Conservation (phyloP, 768 basidiomycete species). For the Tricholoma hemisulphureum region DNA sequence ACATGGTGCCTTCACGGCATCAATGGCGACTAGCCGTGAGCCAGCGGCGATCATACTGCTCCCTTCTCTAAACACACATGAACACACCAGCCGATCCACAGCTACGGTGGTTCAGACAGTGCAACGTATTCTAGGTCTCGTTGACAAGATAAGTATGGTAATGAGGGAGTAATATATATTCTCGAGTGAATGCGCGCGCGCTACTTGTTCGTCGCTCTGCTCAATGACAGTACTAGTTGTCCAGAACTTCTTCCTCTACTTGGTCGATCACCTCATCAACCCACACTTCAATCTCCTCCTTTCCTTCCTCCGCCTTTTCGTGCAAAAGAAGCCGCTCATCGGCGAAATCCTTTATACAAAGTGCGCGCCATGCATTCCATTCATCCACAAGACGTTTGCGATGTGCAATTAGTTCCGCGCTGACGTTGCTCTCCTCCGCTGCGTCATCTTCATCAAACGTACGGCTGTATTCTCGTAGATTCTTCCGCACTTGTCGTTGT, state of each 20-base stretch:
- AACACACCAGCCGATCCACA: too few relatives aligned
- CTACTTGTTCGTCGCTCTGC: too few relatives aligned
- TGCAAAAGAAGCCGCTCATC: slow-evolving; percentile 12
- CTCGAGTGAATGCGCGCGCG: too few relatives aligned
- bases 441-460: slow-evolving; percentile 97
- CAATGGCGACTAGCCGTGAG: too few relatives aligned
- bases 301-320: slow-evolving; percentile 43
- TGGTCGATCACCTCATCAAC: slow-evolving; percentile 92
- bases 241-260: slow-evolving; percentile 75
- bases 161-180: too few relatives aligned
- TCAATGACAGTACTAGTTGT: too few relatives aligned
- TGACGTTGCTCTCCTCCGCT: slow-evolving; percentile 90
- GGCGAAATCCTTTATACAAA: slow-evolving; percentile 39
- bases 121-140: too few relatives aligned
- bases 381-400: slow-evolving; percentile 93
- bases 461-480: slow-evolving; percentile 87
- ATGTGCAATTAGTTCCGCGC: slow-evolving; percentile 87
- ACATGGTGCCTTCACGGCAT: too few relatives aligned
- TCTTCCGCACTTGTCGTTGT: slow-evolving; percentile 82
- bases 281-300: slow-evolving; percentile 93
- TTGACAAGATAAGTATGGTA: too few relatives aligned
- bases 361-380: slow-evolving; percentile 95
- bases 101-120: too few relatives aligned
- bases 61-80: too few relatives aligned
- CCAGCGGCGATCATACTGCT: too few relatives aligned